phyloP scores from a whole-genome alignment of 768 basidiomycete genomes.

The Lyophyllum atratum region DNA sequence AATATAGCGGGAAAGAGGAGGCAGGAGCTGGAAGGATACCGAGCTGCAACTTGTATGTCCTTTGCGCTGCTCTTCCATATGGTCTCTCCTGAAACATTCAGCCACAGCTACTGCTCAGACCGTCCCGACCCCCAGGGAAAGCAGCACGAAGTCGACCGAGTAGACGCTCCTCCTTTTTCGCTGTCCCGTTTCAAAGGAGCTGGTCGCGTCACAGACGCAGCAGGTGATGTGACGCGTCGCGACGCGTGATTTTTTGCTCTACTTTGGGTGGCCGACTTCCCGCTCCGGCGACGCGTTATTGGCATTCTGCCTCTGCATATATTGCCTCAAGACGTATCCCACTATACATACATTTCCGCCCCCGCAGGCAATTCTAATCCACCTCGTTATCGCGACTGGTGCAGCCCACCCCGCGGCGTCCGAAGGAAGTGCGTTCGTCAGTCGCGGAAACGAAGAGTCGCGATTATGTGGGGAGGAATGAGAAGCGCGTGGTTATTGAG shows the following conservation, averaged over 20 bases:
- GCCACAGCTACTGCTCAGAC: neutral
- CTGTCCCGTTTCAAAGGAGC: no score
- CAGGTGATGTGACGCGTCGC: constrained; percentile 12
- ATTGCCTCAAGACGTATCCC: neutral
- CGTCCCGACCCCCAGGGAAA: neutral
- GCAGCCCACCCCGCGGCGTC: constrained; percentile 34
- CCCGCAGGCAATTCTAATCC: neutral
- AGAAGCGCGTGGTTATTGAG: constrained; percentile 13
- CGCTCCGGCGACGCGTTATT: constrained; percentile 5
- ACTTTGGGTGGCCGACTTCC: neutral
- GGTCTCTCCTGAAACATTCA: neutral
- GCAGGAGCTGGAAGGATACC: constrained; percentile 32
- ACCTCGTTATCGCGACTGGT: constrained; percentile 10
- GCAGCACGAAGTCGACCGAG: neutral
- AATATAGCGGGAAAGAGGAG: constrained; percentile 32
- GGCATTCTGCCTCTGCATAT: neutral
- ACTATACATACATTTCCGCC: neutral
- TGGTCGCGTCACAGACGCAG: neutral
- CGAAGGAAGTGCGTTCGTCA: constrained; percentile 21
- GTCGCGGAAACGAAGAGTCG: constrained; percentile 35
- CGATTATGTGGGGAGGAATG: constrained; percentile 33
- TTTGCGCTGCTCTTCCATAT: neutral
- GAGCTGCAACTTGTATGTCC: constrained; percentile 28
- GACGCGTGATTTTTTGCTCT: neutral
- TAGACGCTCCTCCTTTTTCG: neutral